Base-by-base conservation (phyloP, 768 basidiomycete species). In the Kwoniella dejecticola region DNA sequence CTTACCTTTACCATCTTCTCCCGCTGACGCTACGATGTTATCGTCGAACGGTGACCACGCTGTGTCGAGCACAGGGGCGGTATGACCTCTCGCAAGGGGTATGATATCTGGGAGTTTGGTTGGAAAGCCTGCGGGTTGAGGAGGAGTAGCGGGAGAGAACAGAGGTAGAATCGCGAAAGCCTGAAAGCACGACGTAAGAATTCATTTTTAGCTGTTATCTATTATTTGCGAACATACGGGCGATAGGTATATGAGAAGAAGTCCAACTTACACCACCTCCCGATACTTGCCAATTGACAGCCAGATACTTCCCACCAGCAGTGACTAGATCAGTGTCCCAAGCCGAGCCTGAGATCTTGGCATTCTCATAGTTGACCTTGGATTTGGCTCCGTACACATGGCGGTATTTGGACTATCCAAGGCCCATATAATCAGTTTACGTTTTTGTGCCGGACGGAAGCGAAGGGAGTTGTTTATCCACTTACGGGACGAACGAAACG, bases 1-100 rank as follows among this genome's bases (percentile, higher is more conserved):
- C 74, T 38, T 47, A 76, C 74, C 84, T 72, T 94, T 92, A 42
- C 94, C 92, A 76, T 99, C 96, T 78, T 99, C 95, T 48, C 89
- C 92, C 15, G 85, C 91, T 0, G 91, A 94, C 1, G 89, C 95
- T 68, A 96, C 89, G 71, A 95, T 82, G 5, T 84, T 82, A 80
- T 98, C 95, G 73, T 93, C 88, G 77, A 95, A 91, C 0, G 93
- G 94, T 0, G 89, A 91, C 92, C 93, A 98, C 74, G 89, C 90
- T 0, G 95, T 98, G 80, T 98, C 95, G 36, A 98, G 88, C 26
- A 80, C 79, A 6, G 81, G 77, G 0, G 75, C 81, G 13, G 80
- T 77, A 66, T 82, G 82, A 29, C 88, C 89, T 57, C 95, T 87
- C 17, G 91, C 91, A 57, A 98, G 84, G 0, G 96, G 96, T 40